phyloP scores from a whole-genome alignment of 306 rosid species.

The Vicia villosa region DNA sequence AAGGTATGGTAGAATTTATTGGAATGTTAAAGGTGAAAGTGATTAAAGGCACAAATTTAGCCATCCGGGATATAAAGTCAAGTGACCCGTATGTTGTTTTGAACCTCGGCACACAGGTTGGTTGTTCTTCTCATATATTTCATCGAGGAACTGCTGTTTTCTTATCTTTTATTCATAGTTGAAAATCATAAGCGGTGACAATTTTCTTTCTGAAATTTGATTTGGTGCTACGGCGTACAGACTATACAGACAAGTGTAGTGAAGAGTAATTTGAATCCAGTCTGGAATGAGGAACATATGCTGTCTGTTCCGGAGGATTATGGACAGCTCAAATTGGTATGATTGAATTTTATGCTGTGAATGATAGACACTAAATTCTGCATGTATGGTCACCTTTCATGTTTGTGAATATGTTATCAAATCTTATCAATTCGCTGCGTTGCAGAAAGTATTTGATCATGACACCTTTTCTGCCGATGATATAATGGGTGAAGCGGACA shows the following conservation, averaged over 20 bases:
- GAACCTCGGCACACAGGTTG: conserved; percentile 87
- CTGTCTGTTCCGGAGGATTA: conserved; percentile 83
- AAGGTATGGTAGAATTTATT: conserved; percentile 90
- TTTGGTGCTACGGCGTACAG: conserved; percentile 47
- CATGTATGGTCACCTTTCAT: too few relatives aligned
- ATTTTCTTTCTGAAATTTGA: conserved; percentile 40
- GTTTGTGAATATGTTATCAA: conserved; percentile 8
- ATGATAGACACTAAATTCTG: conserved; percentile 17
- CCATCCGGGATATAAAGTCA: conserved; percentile 91
- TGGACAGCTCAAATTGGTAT: conserved; percentile 85
- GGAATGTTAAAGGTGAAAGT: conserved; percentile 94
- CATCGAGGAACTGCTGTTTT: conserved; percentile 26
- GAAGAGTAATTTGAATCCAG: conserved; percentile 91
- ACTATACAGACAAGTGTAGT: conserved; percentile 64
- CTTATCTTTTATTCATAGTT: conserved; percentile 19
- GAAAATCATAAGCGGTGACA: conserved; percentile 26
- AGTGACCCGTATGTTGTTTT: conserved; percentile 96
- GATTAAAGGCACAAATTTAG: conserved; percentile 82
- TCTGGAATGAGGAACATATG: conserved; percentile 98
- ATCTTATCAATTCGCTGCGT: conserved; percentile 26
- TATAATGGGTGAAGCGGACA: conserved; percentile 97
- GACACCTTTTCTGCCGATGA: conserved; percentile 96
- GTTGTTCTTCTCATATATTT: conserved; percentile 35
- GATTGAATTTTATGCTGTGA: conserved; percentile 30
- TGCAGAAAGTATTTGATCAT: conserved; percentile 85